Evolutionary conservation across 2,329 filamentous ascomycete genomes (phyloP).

Genomic region (Claviceps purpurea): DNA sequence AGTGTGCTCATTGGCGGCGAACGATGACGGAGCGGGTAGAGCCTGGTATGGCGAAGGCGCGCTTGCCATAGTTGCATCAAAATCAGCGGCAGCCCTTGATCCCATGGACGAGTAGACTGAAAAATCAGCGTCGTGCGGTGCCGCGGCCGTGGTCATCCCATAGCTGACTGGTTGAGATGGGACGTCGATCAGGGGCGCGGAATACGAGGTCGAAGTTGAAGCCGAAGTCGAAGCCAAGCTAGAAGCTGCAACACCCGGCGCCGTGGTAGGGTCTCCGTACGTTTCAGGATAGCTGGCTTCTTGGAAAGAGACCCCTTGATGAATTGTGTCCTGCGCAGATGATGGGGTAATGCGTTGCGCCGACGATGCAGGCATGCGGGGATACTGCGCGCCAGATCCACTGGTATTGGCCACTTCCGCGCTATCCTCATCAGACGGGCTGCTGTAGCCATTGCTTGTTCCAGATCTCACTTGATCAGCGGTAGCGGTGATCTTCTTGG

Average conservation of each 20-base stretch:
- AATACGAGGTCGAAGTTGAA: background rate
- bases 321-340: background rate
- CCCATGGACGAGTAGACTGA: slow-evolving; percentile 22
- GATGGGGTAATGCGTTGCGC: background rate
- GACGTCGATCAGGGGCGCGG: slow-evolving; percentile 3
- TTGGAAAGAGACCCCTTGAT: background rate
- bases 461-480: slow-evolving; percentile 25
- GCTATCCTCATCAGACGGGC: slow-evolving; percentile 1
- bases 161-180: slow-evolving; percentile 18
- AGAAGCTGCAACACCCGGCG: background rate
- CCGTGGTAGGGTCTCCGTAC: background rate
- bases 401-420: background rate
- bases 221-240: background rate
- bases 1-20: slow-evolving; percentile 48
- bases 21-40: slow-evolving; percentile 35
- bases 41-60: slow-evolving; percentile 17
- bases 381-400: background rate
- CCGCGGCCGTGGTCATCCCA: slow-evolving; percentile 38
- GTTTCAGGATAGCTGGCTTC: background rate
- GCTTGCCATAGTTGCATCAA: slow-evolving; percentile 9
- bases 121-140: slow-evolving; percentile 40
- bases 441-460: slow-evolving; percentile 15
- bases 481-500: slow-evolving; percentile 43
- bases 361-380: background rate
- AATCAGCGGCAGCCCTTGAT: slow-evolving; percentile 5